Conservation (phyloP, 768 basidiomycete genomes). For the Rhizopogon vulgaris region DNA sequence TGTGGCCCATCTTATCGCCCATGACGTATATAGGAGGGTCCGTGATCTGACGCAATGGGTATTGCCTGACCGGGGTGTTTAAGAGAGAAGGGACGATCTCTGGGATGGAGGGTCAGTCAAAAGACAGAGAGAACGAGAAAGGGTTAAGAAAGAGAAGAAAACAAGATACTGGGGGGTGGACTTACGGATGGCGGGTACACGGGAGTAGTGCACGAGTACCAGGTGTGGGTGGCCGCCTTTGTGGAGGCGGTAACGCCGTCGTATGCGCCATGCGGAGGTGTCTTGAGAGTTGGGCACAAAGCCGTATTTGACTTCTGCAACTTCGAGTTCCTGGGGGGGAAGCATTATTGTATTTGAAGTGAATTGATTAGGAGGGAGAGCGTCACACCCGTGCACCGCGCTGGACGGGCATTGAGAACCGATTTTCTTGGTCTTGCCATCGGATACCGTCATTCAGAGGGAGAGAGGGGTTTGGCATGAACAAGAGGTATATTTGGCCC, state of each 20-base stretch:
- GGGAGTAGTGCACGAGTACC: slow-evolving; percentile 71
- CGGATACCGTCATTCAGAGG: slow-evolving; percentile 77
- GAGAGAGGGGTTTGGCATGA: slow-evolving; percentile 47
- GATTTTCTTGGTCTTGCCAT: slow-evolving; percentile 67
- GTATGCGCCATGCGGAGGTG: slow-evolving; percentile 55
- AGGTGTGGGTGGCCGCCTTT: slow-evolving; percentile 72
- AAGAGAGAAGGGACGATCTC: slow-evolving; percentile 54
- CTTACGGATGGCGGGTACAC: slow-evolving; percentile 57
- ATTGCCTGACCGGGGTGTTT: slow-evolving; percentile 59
- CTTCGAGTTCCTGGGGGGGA: slow-evolving; percentile 62
- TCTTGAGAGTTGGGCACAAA: slow-evolving; percentile 68
- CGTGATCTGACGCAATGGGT: slow-evolving; percentile 62
- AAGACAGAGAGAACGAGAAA: no score
- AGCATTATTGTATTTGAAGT: not conserved
- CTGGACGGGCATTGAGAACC: slow-evolving; percentile 42
- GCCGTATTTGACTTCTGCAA: slow-evolving; percentile 66
- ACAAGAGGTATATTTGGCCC: slow-evolving; percentile 62
- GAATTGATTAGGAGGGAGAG: not conserved
- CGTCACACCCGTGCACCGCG: slow-evolving; percentile 49
- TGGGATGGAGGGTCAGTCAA: slow-evolving; percentile 18
- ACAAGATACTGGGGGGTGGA: no score
- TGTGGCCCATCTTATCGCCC: slow-evolving; percentile 71
- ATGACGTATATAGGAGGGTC: slow-evolving; percentile 66
- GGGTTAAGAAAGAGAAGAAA: no score
- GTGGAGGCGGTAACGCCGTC: slow-evolving; percentile 64